Base-by-base conservation (phyloP, 2,329 filamentous ascomycete species). In the Raffaelea ambrosiae region DNA sequence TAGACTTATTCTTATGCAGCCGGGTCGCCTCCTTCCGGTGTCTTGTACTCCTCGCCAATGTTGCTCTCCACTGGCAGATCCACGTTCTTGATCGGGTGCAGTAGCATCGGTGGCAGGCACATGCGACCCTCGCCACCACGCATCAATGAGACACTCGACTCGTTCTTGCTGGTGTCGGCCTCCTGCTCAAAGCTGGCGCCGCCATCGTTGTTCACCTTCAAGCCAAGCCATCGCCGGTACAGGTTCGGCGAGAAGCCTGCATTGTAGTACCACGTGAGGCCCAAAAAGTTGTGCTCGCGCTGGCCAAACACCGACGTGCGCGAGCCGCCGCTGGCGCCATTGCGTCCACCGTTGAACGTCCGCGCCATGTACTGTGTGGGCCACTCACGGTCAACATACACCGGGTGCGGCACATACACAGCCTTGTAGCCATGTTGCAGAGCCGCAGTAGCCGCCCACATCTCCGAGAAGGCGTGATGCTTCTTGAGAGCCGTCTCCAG, bases 401-500 rank as follows among this genome's bases (percentile, higher is more conserved):
- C 76, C 1, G 90, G 88, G 59, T 97, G 91, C 1, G 91, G 91
- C 3, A 83, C 88, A 55, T 85, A 95, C 14, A 96, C 89, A 35
- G 88, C 89, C 69, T 96, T 97, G 68, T 87, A 83, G 11, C 91
- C 91, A 62, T 96, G 90, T 51, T 96, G 90, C 10, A 97, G 74
- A 2, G 90, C 87, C 1, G 87, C 82, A 0, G 86, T 93, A 1
- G 84, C 84, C 0, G 90, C 88, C 88, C 88, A 96, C 90, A 96
- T 96, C 66, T 97, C 91, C 0, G 89, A 87, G 63, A 95, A 95
- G 70, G 93, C 94, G 54, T 87, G 86, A 65, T 94, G 86, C 57
- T 89, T 90, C 60, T 84, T 83, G 58, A 87, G 77, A 26, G 83
- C 81, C 4, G 90, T 95, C 69, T 95, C 89, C 48, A 81, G 78